Conservation (phyloP, 75 land plant genomes). For the Ceratopteris richardii region DNA sequence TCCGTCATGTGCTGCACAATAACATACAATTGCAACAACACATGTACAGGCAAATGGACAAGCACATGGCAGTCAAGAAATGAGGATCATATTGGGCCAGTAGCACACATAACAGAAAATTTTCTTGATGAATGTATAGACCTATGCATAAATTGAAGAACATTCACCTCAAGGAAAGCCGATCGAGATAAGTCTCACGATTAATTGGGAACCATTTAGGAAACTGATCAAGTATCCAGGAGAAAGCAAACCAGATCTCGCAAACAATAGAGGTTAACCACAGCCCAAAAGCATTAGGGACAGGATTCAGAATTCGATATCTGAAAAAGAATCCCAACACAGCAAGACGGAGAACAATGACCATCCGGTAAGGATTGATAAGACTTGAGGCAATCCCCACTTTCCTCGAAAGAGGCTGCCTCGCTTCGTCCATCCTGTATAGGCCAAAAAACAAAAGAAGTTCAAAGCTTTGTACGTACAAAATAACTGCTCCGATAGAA, state of each 20-base stretch:
- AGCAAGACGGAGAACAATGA: conserved; percentile 53
- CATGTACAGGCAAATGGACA: too few relatives aligned
- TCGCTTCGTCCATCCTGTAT: conserved; percentile 64
- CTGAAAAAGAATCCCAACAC: conserved; percentile 58
- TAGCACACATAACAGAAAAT: too few relatives aligned
- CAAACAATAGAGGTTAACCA: conserved; percentile 69
- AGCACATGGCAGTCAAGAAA: too few relatives aligned
- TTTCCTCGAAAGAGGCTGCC: conserved; percentile 65
- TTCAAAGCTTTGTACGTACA: too few relatives aligned
- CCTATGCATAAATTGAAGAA: too few relatives aligned
- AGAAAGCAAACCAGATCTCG: conserved; percentile 63
- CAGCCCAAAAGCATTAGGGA: conserved; percentile 40
- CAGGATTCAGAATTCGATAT: conserved; percentile 57
- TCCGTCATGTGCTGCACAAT: too few relatives aligned
- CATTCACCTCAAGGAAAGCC: conserved; percentile 41
- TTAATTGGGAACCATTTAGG: conserved; percentile 70
- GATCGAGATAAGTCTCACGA: conserved; percentile 60
- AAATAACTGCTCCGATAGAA: too few relatives aligned
- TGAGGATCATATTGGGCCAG: too few relatives aligned
- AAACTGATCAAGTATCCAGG: conserved; percentile 74
- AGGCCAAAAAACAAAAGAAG: conserved; percentile 6
- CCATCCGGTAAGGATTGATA: conserved; percentile 64
- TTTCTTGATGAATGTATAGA: too few relatives aligned
- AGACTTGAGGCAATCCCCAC: conserved; percentile 44
- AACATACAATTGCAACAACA: too few relatives aligned